Base-by-base conservation (phyloP, 2,329 filamentous ascomycete species). In the Curvularia sp. region DNA sequence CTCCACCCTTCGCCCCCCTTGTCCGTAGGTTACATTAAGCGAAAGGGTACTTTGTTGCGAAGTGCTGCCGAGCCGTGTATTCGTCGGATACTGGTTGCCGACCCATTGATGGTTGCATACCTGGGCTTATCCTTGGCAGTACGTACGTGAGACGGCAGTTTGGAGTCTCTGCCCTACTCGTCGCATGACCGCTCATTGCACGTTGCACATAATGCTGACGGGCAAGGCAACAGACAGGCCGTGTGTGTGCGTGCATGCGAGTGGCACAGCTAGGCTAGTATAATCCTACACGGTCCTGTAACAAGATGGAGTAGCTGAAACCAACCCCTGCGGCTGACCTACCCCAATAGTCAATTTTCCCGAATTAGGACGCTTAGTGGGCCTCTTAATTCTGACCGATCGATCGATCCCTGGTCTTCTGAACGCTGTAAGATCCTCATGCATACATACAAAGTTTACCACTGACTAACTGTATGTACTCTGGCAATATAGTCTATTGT, bases 201-300 rank as follows among this genome's bases (percentile, higher is more conserved):
- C 39, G 39, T 41, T 54, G 34, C 34, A 43, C 27, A 19, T 23
- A 15, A 34, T n/a, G 13, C 41, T 45, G 13, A 45, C 23, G 30
- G 9, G 27, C 27, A 32, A 46, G 9, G 19, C 30, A 46, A 34
- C 21, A 32, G 10, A 13, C 36, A 8, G 18, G n/a, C n/a, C 18
- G 23, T 12, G 43, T 5, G 23, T n/a, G 27, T 6, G 9, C 25
- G 21, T 19, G 19, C 13, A 12, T 34, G 21, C 32, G 6, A 10
- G 46, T 51, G 49, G 56, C 51, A 59, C 56, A 54, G 43, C 34
- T 41, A 32, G 34, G 47, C 59, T 61, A 64, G 59, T 52, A 34
- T 64, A 64, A 54, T 61, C 55, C 55, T 61, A 61, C 59, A 56
- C 59, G 32, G 43, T 62, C 55, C 59, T 62, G 59, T 59, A 57